These are phyloP conservation scores for Phytopythium montanum DNA, from an alignment of 352 stramenopile genomes.

Conservation along the genomic window DNA sequence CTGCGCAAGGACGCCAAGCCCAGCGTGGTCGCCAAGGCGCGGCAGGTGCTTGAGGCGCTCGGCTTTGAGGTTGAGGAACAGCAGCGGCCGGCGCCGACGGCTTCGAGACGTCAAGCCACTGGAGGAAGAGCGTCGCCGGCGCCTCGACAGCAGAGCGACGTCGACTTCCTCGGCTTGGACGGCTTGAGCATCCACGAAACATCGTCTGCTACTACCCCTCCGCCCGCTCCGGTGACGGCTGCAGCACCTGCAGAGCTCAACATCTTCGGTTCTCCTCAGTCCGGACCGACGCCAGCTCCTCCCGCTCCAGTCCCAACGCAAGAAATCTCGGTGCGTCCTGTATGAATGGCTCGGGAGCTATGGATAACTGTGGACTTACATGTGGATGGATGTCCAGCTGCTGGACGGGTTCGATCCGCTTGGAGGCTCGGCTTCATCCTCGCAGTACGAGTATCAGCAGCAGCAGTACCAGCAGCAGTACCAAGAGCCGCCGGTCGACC, in stretches of 20 bases:
- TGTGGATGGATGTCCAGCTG: conserved; percentile 19
- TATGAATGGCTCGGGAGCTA: too few relatives aligned
- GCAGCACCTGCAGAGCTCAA: conserved; percentile 10
- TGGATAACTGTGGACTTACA: neutral
- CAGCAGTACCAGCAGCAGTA: conserved; percentile 8
- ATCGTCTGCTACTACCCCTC: conserved; percentile 6
- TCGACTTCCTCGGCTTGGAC: conserved; percentile 79
- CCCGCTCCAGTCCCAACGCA: conserved; percentile 19
- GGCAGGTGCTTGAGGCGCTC: conserved; percentile 64
- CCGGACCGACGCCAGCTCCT: conserved; percentile 5
- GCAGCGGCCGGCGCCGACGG: conserved; percentile 10
- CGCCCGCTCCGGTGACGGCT: conserved; percentile 5
- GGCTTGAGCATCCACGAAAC: conserved; percentile 40
- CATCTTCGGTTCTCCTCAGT: conserved; percentile 18
- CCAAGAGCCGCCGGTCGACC: conserved; percentile 23
- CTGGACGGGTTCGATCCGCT: conserved; percentile 51
- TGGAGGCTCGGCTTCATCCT: conserved; percentile 20
- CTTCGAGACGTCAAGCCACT: conserved; percentile 5
- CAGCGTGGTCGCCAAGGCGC: conserved; percentile 69
- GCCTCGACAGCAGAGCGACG: conserved; percentile 37
- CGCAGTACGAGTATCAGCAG: conserved; percentile 14
- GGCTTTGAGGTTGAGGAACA: conserved; percentile 53
- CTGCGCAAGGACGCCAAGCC: conserved; percentile 72
- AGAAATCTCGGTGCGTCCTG: conserved; percentile 53
- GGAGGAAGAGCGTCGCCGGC: neutral